Evolutionary conservation across 2,329 filamentous ascomycete species (phyloP), one percentile per base, ranked within the genome.

Genomic region (Colletotrichum sp.): DNA sequence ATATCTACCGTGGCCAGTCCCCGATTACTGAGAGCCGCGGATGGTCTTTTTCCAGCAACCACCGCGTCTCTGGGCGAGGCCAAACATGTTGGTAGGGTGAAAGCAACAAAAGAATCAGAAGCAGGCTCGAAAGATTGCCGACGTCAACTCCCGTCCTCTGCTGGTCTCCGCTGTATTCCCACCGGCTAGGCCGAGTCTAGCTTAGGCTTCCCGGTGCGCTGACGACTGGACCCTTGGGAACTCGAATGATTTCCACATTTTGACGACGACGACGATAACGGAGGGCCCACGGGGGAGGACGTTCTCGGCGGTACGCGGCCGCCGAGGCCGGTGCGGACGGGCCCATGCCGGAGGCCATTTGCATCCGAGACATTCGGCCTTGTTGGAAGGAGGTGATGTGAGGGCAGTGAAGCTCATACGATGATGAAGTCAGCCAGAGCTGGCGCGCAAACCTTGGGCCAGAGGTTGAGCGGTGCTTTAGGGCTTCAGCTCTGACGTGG

Each of bases 131-230:
- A 32, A 68, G 57, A 75, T 68, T 75, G 73, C 73, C 73, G 70
- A 73, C 28, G 28, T 26, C 69, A 75, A 75, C 73, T 75, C 73
- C 73, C 73, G 73, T 62, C 36, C 68, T 68, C 30, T 62, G 55
- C 57, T n/a, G 12, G 63, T 64, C 73, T 75, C 69, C 70, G 73
- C 70, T 63, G 18, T 65, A 30, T 68, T 73, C 44, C 68, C 68
- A 75, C 36, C 68, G 24, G 60, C 68, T 71, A 70, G 52, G 30
- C 55, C 39, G 30, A 39, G 30, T 55, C 28, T 12, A 55, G 44
- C 22, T 28, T 60, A 57, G n/a, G 12, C 24, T 13, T 28, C 63
- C 48, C 55, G 28, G 52, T 68, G 48, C 63, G 36, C 52, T 57
- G 30, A 32, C 22, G 30, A 63, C n/a, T 44, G 16, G 16, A 32